Evolutionary conservation across 225 moss, liverwort and hornwort genomes (phyloP), one percentile per base, ranked within the genome.

Genomic region (Neckera pumila): DNA sequence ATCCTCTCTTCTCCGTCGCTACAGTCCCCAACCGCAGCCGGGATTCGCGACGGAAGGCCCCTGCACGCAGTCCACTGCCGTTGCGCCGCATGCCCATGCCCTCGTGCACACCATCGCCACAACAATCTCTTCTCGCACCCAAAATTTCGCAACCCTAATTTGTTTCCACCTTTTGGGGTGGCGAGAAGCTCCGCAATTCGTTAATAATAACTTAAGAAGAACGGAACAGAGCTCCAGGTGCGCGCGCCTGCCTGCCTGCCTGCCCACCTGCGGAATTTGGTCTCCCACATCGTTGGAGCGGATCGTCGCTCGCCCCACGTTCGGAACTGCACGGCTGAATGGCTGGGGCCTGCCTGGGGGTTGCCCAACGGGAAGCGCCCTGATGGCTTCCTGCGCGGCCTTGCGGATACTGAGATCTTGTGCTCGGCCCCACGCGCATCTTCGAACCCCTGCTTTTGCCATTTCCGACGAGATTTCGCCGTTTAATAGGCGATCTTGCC

Each of bases 281-380:
- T 63, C 61, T 86, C 86, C 86, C 86, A 86, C 78, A 78, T 86
- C 86, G 86, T 86, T 86, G 86, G 86, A 86, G 78, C 65, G 33
- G 78, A 66, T 66, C 77, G 3, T 54, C 38, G 76, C 70, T 8
- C 21, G 13, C n/a, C 62, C 64, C 82, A 85, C 85, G 85, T 59
- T 85, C 74, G 60, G 36, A 43, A 4, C 42, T 33, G 25, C 12
- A 42, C 60, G 42, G 42, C 79, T 58, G n/a, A n/a, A n/a, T n/a
- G 77, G 77, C 77, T 77, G 54, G 76, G 12, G 33, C 42, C 42
- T 42, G 17, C 43, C 5, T 28, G 54, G 11, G 20, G 25, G 9
- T 3, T 19, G 81, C 8, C 43, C 2, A 40, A 33, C 7, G 4
- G 45, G 45, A 47, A 81, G 34, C 47, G 47, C 10, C 80, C 60